Percentiles rank a stretch among this genome's conserved stretches.
These are phyloP conservation scores for Hypoxylon lienhwacheense DNA, from an alignment of 495 filamentous ascomycete genomes.

Conservation along the genomic window DNA sequence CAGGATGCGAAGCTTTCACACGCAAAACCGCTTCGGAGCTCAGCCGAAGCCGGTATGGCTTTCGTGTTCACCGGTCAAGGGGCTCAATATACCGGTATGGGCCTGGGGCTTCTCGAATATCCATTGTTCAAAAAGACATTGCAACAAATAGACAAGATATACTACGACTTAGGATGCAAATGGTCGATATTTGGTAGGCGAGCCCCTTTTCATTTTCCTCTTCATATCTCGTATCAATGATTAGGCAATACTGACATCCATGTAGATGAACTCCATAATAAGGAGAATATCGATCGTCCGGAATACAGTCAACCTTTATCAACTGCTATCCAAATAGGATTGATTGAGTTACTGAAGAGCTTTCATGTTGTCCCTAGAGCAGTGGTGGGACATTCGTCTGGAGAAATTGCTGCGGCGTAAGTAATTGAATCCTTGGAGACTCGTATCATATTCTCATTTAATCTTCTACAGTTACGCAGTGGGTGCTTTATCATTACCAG, in stretches of 20 bases:
- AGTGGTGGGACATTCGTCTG: constrained; percentile 62
- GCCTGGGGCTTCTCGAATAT: constrained; percentile 43
- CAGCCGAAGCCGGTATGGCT: constrained; percentile 23
- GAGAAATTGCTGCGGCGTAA: constrained; percentile 57
- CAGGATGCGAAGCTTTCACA: constrained; percentile 6
- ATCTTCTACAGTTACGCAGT: constrained; percentile 39
- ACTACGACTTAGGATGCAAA: constrained; percentile 24
- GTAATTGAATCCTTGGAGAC: background rate
- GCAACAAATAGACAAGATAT: constrained; percentile 28
- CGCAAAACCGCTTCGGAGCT: constrained; percentile 18
- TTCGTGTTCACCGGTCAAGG: constrained; percentile 50
- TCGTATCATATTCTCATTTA: background rate
- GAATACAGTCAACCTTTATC: constrained; percentile 48
- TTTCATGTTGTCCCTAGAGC: constrained; percentile 51
- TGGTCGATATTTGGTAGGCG: constrained; percentile 41
- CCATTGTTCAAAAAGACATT: constrained; percentile 30
- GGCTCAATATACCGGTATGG: constrained; percentile 56
- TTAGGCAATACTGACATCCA: constrained; percentile 3
- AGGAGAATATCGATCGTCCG: constrained; percentile 42
- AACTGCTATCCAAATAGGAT: constrained; percentile 50
- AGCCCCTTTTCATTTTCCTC: background rate
- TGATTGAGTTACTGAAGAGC: constrained; percentile 54
- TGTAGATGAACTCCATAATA: constrained; percentile 23
- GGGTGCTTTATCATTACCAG: constrained; percentile 44
- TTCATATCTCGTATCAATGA: no score